A percentile compares a stretch with the other conserved stretches of the same genome.
These are phyloP conservation scores for Pelargonium fulgidum DNA, from an alignment of 441 rosid genomes.

Conservation along the genomic window DNA sequence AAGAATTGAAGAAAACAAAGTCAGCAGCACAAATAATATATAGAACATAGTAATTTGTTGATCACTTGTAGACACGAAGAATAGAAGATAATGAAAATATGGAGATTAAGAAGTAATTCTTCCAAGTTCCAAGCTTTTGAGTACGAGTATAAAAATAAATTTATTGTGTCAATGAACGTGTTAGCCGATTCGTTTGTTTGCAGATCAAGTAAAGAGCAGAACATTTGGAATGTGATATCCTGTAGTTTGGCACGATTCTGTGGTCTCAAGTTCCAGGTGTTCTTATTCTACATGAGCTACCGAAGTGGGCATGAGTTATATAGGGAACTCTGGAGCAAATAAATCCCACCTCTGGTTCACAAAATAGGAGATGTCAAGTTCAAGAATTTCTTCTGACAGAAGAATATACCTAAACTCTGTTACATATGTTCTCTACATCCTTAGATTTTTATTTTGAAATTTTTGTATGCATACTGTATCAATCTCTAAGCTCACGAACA, in stretches of 20 bases:
- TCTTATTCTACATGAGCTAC: not conserved
- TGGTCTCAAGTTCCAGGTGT: not conserved
- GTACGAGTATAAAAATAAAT: not conserved
- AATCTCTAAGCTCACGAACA: not conserved
- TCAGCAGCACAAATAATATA: too few species aligned
- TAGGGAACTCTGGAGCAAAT: not conserved
- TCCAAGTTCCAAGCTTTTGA: not conserved
- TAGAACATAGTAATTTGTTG: not conserved
- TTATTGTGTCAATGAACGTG: not conserved
- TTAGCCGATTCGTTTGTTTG: not conserved
- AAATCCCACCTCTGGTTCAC: not conserved
- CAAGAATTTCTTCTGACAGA: constrained; percentile 1
- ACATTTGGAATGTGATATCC: too few species aligned
- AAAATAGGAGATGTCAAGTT: not conserved
- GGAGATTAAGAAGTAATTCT: not conserved
- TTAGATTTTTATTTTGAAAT: not conserved
- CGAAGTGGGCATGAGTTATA: not conserved
- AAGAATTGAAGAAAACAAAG: too few species aligned
- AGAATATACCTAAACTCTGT: too few species aligned
- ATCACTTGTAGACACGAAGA: not conserved
- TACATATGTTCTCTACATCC: not conserved
- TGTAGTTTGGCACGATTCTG: not conserved
- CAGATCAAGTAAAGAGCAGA: not conserved
- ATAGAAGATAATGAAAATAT: not conserved
- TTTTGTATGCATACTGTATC: not conserved